Base-by-base conservation (phyloP, 768 basidiomycete genomes). In the Mycena amicta region DNA sequence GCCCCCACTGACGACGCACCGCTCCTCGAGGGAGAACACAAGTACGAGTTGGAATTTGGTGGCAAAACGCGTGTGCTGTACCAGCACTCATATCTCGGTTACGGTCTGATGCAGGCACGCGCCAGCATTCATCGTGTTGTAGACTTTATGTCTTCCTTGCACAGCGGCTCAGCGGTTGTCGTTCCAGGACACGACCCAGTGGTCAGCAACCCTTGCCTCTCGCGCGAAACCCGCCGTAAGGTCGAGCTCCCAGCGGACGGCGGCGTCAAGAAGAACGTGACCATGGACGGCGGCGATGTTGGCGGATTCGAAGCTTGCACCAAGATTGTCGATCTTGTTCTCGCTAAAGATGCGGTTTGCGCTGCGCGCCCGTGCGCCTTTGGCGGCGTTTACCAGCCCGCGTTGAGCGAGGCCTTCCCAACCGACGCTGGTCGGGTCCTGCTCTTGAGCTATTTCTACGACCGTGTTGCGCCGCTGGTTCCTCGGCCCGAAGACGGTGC, bases 381-480 rank as follows among this genome's bases (percentile, higher is more conserved):
- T 77, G 88, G 93, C 67, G 97, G 97, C 13, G 93, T 97, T 25
- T 98, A 98, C 75, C 97, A 99, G 71, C 97, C 97, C 2, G 90
- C 90, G 15, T 79, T 98, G 25, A 77, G 90, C 57, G 91, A 96
- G 61, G 88, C 92, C 11, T 98, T 98, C 83, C 84, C 89, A 11
- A n/a, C 45, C 8, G 12, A 13, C 1, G 74, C 79, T 11, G 96
- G 96, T 57, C 88, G 87, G 67, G 81, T 96, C 61, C 83, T 96
- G 26, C 84, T 96, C n/a, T 82, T 99, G 2, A 97, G 95, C 23
- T 99, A 98, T 81, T 99, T 98, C 77, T 97, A 94, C 76, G 97
- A 98, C 78, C 91, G 97, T 33, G 80, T 96, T 57, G 74, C 80
- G 26, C 96, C 95, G 0, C 83, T 99, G 58, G 75, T 94, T 50